Percentiles rank a stretch among this genome's conserved stretches.
These are phyloP conservation scores for Phylloporus rhodoxanthus DNA, from an alignment of 768 basidiomycete genomes.

Conservation along the genomic window DNA sequence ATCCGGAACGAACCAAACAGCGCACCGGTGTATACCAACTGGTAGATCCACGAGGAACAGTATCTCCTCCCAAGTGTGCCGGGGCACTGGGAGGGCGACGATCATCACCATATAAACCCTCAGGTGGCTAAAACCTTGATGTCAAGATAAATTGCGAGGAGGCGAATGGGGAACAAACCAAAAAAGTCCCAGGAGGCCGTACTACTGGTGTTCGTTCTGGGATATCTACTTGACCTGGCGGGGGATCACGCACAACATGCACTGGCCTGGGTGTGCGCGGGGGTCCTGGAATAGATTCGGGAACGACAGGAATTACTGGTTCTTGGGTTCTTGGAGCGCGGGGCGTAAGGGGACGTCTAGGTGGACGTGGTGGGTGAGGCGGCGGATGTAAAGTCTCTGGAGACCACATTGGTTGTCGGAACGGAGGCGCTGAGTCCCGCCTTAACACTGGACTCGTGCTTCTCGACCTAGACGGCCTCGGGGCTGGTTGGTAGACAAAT, in stretches of 20 bases:
- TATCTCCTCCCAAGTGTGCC: constrained; percentile 11
- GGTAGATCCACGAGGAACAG: constrained; percentile 9
- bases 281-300: constrained; percentile 4
- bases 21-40: constrained; percentile 28
- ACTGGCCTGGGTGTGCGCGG: constrained; percentile 7
- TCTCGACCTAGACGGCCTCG: constrained; percentile 34
- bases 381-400: constrained; percentile 17
- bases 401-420: constrained; percentile 20
- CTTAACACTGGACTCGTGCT: constrained; percentile 36
- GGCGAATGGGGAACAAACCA: constrained; percentile 11
- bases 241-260: background rate
- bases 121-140: constrained; percentile 11
- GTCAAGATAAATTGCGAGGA: constrained; percentile 5
- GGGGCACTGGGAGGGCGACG: constrained; percentile 25
- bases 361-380: constrained; percentile 3
- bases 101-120: constrained; percentile 10
- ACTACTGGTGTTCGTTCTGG: constrained; percentile 22
- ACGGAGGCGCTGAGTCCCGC: constrained; percentile 23
- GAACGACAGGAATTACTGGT: constrained; percentile 1
- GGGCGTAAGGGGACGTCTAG: constrained; percentile 6
- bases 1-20: background rate
- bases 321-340: constrained; percentile 1
- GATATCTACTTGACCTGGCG: constrained; percentile 10
- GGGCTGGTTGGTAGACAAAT: constrained; percentile 49
- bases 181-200: constrained; percentile 15